These are phyloP conservation scores for Agroathelia rolfsii DNA, from an alignment of 1,284 basidiomycete genomes.

Conservation along the genomic window DNA sequence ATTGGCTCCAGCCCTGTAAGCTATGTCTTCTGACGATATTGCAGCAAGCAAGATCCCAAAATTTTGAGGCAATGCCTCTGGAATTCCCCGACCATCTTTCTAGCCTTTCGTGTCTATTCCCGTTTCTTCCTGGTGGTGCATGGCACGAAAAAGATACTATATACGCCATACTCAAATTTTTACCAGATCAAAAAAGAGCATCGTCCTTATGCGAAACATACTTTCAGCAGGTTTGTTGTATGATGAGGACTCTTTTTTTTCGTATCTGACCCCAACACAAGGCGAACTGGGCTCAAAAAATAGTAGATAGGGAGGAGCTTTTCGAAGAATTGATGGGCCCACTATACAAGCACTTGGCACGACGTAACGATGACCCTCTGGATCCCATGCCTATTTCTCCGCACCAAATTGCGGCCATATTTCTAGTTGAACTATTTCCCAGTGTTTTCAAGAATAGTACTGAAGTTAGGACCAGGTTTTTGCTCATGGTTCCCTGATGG, in stretches of 20 bases:
- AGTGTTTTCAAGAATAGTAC: no score
- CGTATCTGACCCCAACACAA: no score
- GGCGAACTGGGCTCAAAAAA: no score
- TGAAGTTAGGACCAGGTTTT: no score
- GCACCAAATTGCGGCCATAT: conserved; percentile 48
- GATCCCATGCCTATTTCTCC: conserved; percentile 26
- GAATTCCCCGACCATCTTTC: conserved; percentile 31
- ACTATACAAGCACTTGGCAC: conserved; percentile 43
- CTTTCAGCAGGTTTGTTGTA: conserved; percentile 50
- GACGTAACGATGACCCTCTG: conserved; percentile 22
- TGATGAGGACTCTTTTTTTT: conserved; percentile 49
- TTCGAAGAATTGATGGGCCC: conserved; percentile 53
- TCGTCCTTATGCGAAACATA: conserved; percentile 62
- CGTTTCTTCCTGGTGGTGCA: conserved; percentile 24
- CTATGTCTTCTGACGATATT: conserved; percentile 34
- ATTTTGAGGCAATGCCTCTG: conserved; percentile 24
- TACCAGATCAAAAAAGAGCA: conserved; percentile 46
- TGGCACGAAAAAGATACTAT: conserved; percentile 26
- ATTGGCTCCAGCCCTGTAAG: neutral
- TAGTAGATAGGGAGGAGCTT: conserved; percentile 55
- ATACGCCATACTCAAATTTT: conserved; percentile 33
- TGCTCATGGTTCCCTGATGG: conserved; percentile 52
- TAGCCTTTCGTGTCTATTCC: conserved; percentile 34
- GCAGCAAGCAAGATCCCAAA: conserved; percentile 19
- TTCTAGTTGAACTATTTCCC: no score